These are phyloP conservation scores for Tetragonia tetragonoides DNA, from an alignment of 148 eudicot genomes.

Conservation along the genomic window DNA sequence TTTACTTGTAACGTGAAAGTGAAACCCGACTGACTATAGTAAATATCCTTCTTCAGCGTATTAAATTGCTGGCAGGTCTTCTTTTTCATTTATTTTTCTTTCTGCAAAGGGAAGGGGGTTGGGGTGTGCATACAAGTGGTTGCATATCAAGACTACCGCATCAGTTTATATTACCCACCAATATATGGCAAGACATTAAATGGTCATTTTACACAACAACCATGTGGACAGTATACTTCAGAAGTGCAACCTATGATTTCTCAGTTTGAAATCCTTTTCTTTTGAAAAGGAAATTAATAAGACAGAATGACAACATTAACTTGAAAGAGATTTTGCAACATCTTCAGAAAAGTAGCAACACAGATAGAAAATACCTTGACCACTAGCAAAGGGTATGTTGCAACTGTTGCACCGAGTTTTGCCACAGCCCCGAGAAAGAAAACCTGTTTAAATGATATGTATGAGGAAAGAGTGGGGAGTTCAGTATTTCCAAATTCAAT, in stretches of 20 bases:
- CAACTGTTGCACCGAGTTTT: constrained; percentile 89
- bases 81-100: not conserved
- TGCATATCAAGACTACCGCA: not conserved
- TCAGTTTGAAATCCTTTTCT: not conserved
- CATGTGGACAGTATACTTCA: not conserved
- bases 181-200: not conserved
- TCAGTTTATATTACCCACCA: not conserved
- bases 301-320: not conserved
- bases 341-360: not conserved
- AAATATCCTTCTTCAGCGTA: not conserved
- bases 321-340: not conserved
- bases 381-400: constrained; percentile 87
- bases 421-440: constrained; percentile 86
- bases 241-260: not conserved
- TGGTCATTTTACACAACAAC: not conserved
- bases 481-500: not conserved
- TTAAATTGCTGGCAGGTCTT: not conserved
- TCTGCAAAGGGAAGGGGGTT: not conserved
- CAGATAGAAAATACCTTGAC: constrained; percentile 60
- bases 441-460: constrained; percentile 41
- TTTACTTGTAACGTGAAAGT: not conserved
- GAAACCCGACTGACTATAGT: too few relatives aligned
- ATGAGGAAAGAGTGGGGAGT: constrained; percentile 5
- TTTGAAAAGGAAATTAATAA: not conserved
- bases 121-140: not conserved